Evolutionary conservation across 495 filamentous ascomycete species (phyloP), one percentile per base, ranked within the genome.

Genomic region (Clavariopsis aquatica): DNA sequence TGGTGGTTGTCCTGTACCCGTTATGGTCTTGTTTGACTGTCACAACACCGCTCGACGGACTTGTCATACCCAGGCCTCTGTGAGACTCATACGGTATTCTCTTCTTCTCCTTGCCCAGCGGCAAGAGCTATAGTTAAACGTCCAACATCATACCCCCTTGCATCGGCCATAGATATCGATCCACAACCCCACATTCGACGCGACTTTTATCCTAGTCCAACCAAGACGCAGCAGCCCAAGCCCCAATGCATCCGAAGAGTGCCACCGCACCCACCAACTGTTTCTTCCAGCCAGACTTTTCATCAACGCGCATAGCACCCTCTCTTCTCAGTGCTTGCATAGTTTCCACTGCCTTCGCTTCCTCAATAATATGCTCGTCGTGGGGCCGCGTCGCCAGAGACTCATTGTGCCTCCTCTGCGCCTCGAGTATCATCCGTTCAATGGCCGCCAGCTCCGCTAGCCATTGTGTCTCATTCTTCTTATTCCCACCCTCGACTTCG

Each of bases 221-320:
- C 72, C 64, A 78, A 15, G 86, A 86, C 23, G 84, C 86, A 29
- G 85, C 73, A 23, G 82, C 77, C 89, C 89, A 92, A 19, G 88
- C 73, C n/a, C 84, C 79, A 15, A 83, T 83, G 66, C 87, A 91
- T 19, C 82, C 86, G 24, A 83, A 83, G 24, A 92, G 73, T 9
- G 87, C 83, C 34, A 84, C 83, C 17, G 83, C 79, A 3, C 89
- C 89, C 20, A 85, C 76, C 8, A 87, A 66, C 68, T 89, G 88
- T 76, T 89, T 92, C 22, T 81, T 79, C 85, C 87, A 91, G 76
- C 83, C 85, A 54, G 80, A 79, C 31, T 89, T 85, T 55, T 87
- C 84, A 20, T 83, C 81, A 69, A 90, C 79, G 26, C 85, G 85
- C 55, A 86, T 88, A 3, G 88, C 83, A 28, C 79, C 80, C 52